A percentile compares a stretch with the other conserved stretches of the same genome.
These are phyloP conservation scores for Kentomonas sorsogonicus DNA, from an alignment of 208 protist genomes.

Conservation along the genomic window DNA sequence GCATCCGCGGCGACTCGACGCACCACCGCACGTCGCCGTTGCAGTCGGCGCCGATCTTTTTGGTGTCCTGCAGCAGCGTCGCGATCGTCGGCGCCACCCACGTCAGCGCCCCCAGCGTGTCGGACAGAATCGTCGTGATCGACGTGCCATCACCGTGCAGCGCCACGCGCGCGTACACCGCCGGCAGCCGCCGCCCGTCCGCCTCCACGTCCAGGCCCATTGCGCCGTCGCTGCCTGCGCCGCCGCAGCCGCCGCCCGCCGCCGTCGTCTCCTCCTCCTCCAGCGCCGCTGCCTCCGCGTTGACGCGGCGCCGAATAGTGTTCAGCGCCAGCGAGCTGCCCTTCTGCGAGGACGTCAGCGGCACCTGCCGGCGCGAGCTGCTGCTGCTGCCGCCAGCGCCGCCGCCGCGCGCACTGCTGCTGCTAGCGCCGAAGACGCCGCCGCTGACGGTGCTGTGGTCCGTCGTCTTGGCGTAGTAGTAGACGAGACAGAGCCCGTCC, in stretches of 20 bases:
- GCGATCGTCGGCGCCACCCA: slow-evolving; percentile 16
- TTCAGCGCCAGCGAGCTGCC: not conserved
- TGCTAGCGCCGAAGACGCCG: too few species aligned
- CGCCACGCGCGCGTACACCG: slow-evolving; percentile 28
- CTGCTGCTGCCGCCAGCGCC: too few species aligned
- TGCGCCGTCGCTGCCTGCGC: not conserved
- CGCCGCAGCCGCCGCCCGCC: not conserved
- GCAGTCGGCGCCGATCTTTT: slow-evolving; percentile 17
- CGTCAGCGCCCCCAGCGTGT: not conserved
- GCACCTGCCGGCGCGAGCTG: too few species aligned
- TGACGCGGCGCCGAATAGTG: too few species aligned
- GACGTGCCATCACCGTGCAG: slow-evolving; percentile 55
- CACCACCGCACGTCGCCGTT: slow-evolving; percentile 43
- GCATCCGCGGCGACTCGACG: slow-evolving; percentile 59
- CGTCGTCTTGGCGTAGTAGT: slow-evolving; percentile 26
- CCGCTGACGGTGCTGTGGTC: slow-evolving; percentile 2
- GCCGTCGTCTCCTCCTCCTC: not conserved
- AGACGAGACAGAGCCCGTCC: slow-evolving; percentile 54
- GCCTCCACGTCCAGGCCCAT: not conserved
- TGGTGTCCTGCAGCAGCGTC: slow-evolving; percentile 27
- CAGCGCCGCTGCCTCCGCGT: too few species aligned
- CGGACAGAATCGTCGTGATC: slow-evolving; percentile 43
- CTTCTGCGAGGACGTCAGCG: slow-evolving; percentile 8
- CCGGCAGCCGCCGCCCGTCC: not conserved
- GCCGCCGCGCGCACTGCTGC: too few species aligned